Base-by-base conservation (phyloP, 2,329 filamentous ascomycete genomes). In the Colletotrichum sp. region DNA sequence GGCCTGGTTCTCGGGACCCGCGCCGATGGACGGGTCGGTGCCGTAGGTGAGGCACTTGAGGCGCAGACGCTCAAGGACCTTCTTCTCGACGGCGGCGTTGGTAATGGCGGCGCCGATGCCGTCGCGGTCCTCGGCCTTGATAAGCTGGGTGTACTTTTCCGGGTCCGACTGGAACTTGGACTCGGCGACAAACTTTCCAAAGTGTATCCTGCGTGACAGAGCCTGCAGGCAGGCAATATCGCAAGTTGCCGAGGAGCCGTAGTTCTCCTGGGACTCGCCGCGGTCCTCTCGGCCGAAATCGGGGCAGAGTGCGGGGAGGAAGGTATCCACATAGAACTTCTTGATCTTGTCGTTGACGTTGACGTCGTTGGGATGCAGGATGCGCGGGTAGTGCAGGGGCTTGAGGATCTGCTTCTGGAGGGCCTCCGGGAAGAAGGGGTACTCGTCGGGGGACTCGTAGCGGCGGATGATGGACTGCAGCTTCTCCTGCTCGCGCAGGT, bases 151-250 rank as follows among this genome's bases (percentile, higher is more conserved):
- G 82, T 96, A 99, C 76, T 87, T 90, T 78, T 96, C 94, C 34
- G 92, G 90, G 78, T 98, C 94, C 61, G 93, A 93, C 78, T 90
- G 90, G 85, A 98, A 99, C 86, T 99, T 99, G 73, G 93, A 93
- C 88, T 99, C 97, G 57, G 97, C 97, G 11, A 99, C 97, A 80
- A 98, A 98, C 86, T 98, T 99, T 78, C 97, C 97, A 86, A 98
- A 99, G 84, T 99, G 97, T 78, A 99, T 97, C 69, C 97, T 89
- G 55, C 96, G 90, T 51, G 95, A 97, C 61, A 99, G 86, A 5
- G 97, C 94, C 86, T 99, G 97, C 76, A 99, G 87, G 79, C 94
- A 96, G 67, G 91, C 90, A 75, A 99, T 97, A 84, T 99, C 97
- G 82, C 94, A 95, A 1, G 95, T 98, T 3, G 95, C 96, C 1